Base-by-base conservation (phyloP, 257 asterid species). In the Nicotiana attenuata region DNA sequence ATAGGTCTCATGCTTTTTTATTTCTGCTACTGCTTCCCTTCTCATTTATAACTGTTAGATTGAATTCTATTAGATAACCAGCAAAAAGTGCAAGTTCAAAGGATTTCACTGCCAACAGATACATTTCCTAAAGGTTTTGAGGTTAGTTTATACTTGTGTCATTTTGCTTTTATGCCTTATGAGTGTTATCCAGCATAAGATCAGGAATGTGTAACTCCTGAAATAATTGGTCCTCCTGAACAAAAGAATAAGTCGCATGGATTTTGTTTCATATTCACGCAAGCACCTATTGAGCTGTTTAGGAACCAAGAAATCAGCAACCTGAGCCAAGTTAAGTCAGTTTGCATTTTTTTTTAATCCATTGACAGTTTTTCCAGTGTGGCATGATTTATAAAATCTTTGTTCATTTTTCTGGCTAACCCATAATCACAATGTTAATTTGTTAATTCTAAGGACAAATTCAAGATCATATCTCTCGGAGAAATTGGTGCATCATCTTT, bases 81-180 rank as follows among this genome's bases (percentile, higher is more conserved):
- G 83, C 83, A 83, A 82, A 82, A 87, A 67, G 86, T 73, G 24
- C 59, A 81, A 65, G 81, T 57, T 68, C 89, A 85, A 80, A 89
- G 89, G 82, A 90, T 84, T 41, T 59, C 89, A 77, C 73, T 83
- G 75, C 76, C 79, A 61, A 68, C 47, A 65, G 88, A 91, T 6
- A 91, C 91, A 77, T 91, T 93, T 75, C 95, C 97, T 22, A 84
- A 80, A 64, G 94, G 91, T 76, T 81, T 92, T 77, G 91, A 93
- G 97, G 97, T 91, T n/a, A 63, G 35, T 61, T 63, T 73, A 6
- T 41, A 24, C 56, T 64, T 77, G 33, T 60, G 19, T 57, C 26
- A 5, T 57, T 57, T 6, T n/a, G n/a, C 10, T 57, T 57, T 57
- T 7, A 28, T n/a, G 64, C 64, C 26, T 19, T 57, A 57, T 19